Percentiles rank a stretch among this genome's conserved stretches.
Evolutionary conservation across 2,329 filamentous ascomycete species (phyloP).

Genomic region (Zymoseptoria crescenta): DNA sequence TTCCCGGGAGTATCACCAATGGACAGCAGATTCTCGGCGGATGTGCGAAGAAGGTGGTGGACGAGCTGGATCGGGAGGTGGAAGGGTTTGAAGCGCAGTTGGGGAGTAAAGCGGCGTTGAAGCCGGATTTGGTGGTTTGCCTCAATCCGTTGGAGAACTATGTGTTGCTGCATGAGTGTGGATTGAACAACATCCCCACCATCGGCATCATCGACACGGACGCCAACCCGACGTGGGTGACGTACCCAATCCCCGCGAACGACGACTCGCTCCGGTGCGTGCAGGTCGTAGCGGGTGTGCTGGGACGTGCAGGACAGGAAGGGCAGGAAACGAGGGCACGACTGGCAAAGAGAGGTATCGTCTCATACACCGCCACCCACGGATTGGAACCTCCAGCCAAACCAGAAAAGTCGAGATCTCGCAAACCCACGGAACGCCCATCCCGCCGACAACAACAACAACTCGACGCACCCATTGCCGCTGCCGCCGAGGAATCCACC

Average conservation of each 20-base stretch:
- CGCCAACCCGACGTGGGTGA: constrained; percentile 84
- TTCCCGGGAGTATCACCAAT: constrained; percentile 85
- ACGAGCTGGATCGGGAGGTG: constrained; percentile 61
- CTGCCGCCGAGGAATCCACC: neutral
- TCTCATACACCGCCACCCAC: constrained; percentile 48
- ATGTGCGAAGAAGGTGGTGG: constrained; percentile 64
- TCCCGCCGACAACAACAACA: neutral
- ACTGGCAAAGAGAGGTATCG: constrained; percentile 52
- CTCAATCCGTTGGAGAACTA: constrained; percentile 92
- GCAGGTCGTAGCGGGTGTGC: constrained; percentile 72
- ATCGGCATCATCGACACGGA: constrained; percentile 94
- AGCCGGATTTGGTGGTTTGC: constrained; percentile 86
- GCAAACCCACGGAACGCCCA: neutral
- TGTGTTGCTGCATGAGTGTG: constrained; percentile 83
- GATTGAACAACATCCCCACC: constrained; percentile 77
- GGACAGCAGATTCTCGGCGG: constrained; percentile 75
- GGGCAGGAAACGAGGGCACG: constrained; percentile 62
- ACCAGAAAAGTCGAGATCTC: neutral
- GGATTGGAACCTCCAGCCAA: constrained; percentile 10
- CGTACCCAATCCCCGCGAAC: constrained; percentile 93
- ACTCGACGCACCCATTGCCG: neutral
- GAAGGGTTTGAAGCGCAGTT: constrained; percentile 60
- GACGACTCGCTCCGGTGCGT: constrained; percentile 87
- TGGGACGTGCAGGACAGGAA: constrained; percentile 74
- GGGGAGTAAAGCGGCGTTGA: constrained; percentile 55